Evolutionary conservation across 2,329 filamentous ascomycete species (phyloP).

Genomic region (Ascochyta pisi): DNA sequence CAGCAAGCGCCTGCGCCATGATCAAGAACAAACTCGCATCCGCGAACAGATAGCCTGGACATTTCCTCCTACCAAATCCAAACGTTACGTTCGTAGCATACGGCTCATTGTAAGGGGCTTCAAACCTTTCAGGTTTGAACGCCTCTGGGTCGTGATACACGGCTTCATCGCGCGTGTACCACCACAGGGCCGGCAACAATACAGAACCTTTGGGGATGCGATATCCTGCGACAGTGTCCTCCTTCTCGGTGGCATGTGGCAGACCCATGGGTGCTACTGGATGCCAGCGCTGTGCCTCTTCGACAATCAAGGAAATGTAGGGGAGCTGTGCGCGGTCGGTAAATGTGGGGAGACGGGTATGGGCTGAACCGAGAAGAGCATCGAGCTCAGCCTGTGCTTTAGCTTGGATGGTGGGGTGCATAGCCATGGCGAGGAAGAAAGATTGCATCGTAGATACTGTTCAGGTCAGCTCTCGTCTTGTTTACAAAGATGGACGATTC

Average conservation of each 20-base stretch:
- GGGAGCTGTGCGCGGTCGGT: constrained; percentile 54
- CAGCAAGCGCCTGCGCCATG: constrained; percentile 55
- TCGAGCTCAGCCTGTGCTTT: constrained; percentile 59
- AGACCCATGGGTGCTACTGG: constrained; percentile 41
- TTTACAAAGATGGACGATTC: too few species aligned
- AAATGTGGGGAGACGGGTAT: constrained; percentile 54
- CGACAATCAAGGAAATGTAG: constrained; percentile 43
- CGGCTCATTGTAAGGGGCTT: constrained; percentile 45
- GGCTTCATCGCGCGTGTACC: constrained; percentile 49
- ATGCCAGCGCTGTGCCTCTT: constrained; percentile 54
- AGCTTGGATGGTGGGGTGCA: constrained; percentile 56
- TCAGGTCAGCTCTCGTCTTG: background rate
- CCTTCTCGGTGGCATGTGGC: constrained; percentile 38
- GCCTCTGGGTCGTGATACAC: constrained; percentile 46
- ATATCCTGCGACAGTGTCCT: constrained; percentile 49
- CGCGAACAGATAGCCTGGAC: constrained; percentile 52
- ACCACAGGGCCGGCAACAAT: constrained; percentile 50
- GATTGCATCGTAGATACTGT: constrained; percentile 48
- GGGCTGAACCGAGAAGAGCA: constrained; percentile 51
- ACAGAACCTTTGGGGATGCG: constrained; percentile 52
- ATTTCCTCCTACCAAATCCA: constrained; percentile 54
- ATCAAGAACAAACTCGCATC: constrained; percentile 52
- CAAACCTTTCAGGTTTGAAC: constrained; percentile 56
- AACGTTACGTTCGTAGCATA: constrained; percentile 47
- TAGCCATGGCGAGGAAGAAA: constrained; percentile 61